Percentiles rank a stretch among this genome's conserved stretches.
Evolutionary conservation across 225 moss, liverwort and hornwort genomes (phyloP).

Genomic region (Lunularia cruciata): DNA sequence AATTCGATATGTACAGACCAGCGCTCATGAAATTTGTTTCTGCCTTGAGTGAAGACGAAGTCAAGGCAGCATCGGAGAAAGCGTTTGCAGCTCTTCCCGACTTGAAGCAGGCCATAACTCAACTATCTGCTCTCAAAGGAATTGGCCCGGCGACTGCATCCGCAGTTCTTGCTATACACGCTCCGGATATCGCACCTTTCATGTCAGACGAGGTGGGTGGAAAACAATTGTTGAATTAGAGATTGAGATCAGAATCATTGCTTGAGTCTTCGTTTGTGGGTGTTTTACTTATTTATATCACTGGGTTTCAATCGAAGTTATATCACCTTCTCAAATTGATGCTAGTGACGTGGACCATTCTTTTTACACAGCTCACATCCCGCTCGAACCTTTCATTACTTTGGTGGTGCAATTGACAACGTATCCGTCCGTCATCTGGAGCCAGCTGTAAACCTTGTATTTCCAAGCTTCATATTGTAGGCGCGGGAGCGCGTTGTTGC

Average conservation of each 20-base stretch:
- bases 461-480: no score
- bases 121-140: conserved; percentile 56
- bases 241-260: no score
- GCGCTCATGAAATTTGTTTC: conserved; percentile 62
- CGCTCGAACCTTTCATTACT: no score
- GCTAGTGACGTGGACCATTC: no score
- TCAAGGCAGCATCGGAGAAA: conserved; percentile 53
- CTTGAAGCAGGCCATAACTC: conserved; percentile 54
- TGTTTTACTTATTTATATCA: no score
- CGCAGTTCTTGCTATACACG: conserved; percentile 60
- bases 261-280: no score
- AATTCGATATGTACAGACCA: conserved; percentile 42
- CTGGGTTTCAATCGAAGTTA: no score
- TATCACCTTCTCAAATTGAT: no score
- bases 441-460: conserved; percentile 3
- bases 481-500: no score
- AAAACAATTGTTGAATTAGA: no score
- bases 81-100: conserved; percentile 69
- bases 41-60: conserved; percentile 55
- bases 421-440: neutral
- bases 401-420: no score
- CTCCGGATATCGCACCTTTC: conserved; percentile 54
- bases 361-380: no score
- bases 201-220: conserved; percentile 75
- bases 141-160: conserved; percentile 77